Percentiles rank a stretch among this genome's conserved stretches.
Evolutionary conservation across 768 basidiomycete genomes (phyloP).

Genomic region (Lactarius psammicola): DNA sequence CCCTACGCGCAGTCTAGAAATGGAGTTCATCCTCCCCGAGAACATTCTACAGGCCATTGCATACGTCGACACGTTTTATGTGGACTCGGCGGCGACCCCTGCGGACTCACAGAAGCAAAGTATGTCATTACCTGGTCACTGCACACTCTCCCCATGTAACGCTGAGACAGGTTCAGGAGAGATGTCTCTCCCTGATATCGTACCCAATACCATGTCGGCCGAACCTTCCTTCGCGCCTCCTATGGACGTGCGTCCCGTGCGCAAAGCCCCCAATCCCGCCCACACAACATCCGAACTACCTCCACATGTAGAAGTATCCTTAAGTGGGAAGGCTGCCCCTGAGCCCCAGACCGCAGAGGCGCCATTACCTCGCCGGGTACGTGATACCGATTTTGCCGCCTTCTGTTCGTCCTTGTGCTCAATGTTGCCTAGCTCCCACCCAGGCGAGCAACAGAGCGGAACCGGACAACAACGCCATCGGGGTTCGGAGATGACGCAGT

Average conservation of each 20-base stretch:
- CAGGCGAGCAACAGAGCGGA: constrained; percentile 11
- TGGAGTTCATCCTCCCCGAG: constrained; percentile 47
- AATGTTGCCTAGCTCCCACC: constrained; percentile 20
- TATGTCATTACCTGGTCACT: constrained; percentile 1
- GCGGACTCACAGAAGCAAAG: constrained; percentile 20
- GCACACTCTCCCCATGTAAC: not conserved
- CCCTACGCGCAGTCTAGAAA: constrained; percentile 36
- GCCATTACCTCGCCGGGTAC: constrained; percentile 10
- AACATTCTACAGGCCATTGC: constrained; percentile 53
- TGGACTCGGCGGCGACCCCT: constrained; percentile 41
- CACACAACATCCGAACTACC: constrained; percentile 3
- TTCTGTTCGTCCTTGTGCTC: not conserved
- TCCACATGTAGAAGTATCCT: not conserved
- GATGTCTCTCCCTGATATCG: constrained; percentile 47
- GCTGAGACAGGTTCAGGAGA: constrained; percentile 26
- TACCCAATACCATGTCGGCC: constrained; percentile 53
- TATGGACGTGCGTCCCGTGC: not conserved
- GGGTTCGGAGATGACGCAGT: not conserved
- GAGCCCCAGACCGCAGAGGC: not conserved
- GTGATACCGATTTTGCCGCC: not conserved
- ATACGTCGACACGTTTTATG: constrained; percentile 37
- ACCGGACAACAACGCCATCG: not conserved
- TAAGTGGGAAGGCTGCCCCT: not conserved
- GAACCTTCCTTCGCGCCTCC: constrained; percentile 46
- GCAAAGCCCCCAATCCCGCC: not conserved